Conservation (phyloP, 352 stramenopile genomes). For the Blastocystis sp. region DNA sequence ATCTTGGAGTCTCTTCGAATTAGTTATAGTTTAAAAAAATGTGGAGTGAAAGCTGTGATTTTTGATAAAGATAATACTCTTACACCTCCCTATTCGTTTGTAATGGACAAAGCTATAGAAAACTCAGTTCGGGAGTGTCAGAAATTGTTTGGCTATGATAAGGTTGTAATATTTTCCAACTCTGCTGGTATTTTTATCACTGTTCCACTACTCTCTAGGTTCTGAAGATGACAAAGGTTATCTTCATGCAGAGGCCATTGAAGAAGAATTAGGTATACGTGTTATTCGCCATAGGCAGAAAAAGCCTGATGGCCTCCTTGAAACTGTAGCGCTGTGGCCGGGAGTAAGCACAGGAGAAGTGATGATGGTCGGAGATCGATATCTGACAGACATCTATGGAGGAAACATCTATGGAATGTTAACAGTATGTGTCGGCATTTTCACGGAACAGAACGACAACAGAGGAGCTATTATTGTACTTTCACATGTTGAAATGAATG, state of each 20-base stretch:
- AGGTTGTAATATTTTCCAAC: slow-evolving; percentile 32
- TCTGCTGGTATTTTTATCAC: neutral
- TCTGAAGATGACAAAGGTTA: slow-evolving; percentile 10
- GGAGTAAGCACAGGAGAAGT: neutral
- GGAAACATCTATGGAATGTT: neutral
- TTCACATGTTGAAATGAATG: neutral
- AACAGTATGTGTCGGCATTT: neutral
- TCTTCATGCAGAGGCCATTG: slow-evolving; percentile 16
- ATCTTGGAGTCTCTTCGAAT: neutral
- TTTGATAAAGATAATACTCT: slow-evolving; percentile 53
- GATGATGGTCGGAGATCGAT: slow-evolving; percentile 35
- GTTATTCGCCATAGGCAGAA: slow-evolving; percentile 20
- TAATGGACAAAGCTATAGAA: slow-evolving; percentile 1
- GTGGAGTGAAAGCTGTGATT: slow-evolving; percentile 23
- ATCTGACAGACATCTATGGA: slow-evolving; percentile 32
- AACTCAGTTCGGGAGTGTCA: neutral
- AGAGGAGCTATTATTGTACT: slow-evolving; percentile 16
- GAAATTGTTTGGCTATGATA: slow-evolving; percentile 10
- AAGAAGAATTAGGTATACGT: neutral
- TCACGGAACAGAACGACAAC: slow-evolving; percentile 36
- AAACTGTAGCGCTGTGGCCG: neutral
- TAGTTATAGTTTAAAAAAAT: neutral
- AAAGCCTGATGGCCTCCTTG: slow-evolving; percentile 8
- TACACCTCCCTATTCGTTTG: slow-evolving; percentile 6
- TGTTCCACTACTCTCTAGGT: neutral